These are phyloP conservation scores for Ceratocystis papillata DNA, from an alignment of 2,329 filamentous ascomycete genomes.

Conservation along the genomic window DNA sequence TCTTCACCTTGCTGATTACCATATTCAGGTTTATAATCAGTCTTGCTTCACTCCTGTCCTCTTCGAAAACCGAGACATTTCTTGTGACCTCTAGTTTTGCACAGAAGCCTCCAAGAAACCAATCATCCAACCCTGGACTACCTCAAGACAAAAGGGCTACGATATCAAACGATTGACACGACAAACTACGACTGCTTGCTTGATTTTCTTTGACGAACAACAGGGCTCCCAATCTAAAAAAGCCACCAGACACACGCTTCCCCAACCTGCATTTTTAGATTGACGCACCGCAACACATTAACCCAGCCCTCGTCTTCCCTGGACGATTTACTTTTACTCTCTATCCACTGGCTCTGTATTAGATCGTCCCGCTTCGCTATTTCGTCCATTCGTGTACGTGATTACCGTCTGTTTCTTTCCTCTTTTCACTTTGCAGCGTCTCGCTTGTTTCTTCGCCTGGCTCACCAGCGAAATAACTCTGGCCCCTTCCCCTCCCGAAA, in stretches of 20 bases:
- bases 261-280: slow-evolving; percentile 13
- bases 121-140: background rate
- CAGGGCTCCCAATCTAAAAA: slow-evolving; percentile 9
- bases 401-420: background rate
- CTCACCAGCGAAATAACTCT: slow-evolving; percentile 13
- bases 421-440: slow-evolving; percentile 3
- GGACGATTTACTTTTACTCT: background rate
- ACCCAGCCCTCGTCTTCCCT: slow-evolving; percentile 4
- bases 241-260: slow-evolving; percentile 9
- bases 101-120: background rate
- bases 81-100: background rate
- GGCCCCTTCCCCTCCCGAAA: background rate
- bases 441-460: slow-evolving; percentile 16
- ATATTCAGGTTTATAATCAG: background rate
- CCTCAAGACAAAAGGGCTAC: background rate
- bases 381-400: background rate
- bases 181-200: slow-evolving; percentile 10
- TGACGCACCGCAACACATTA: slow-evolving; percentile 5
- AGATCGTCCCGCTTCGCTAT: slow-evolving; percentile 7
- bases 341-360: slow-evolving; percentile 8
- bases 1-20: slow-evolving; percentile 1
- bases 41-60: slow-evolving; percentile 10
- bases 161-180: slow-evolving; percentile 14
- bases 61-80: slow-evolving; percentile 13
- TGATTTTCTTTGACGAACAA: slow-evolving; percentile 10